These are phyloP conservation scores for Taiozyma sp. DNA, from an alignment of 1,139 yeast species.

Conservation along the genomic window DNA sequence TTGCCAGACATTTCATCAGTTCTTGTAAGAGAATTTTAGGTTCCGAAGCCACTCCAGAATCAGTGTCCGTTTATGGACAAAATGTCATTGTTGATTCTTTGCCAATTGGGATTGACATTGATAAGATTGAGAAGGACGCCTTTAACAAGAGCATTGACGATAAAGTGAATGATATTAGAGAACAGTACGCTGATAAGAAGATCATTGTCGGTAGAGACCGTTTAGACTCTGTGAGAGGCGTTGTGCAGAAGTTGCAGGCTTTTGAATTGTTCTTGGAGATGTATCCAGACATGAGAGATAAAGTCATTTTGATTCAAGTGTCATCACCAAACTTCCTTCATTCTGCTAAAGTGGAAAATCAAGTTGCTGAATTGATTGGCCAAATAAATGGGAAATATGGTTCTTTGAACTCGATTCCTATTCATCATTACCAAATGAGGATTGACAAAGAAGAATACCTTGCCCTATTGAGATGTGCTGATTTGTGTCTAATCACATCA, in stretches of 20 bases:
- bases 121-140: constrained; percentile 53
- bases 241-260: constrained; percentile 74
- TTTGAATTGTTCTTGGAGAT: constrained; percentile 76
- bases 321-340: constrained; percentile 51
- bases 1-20: constrained; percentile 85
- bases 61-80: constrained; percentile 72
- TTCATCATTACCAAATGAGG: constrained; percentile 87
- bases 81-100: constrained; percentile 66
- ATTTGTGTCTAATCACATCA: constrained; percentile 81
- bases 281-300: constrained; percentile 89
- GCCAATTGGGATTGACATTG: constrained; percentile 84
- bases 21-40: constrained; percentile 84
- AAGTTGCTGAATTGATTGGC: constrained; percentile 72
- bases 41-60: constrained; percentile 48
- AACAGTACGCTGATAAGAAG: constrained; percentile 67
- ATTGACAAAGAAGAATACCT: constrained; percentile 85
- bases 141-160: constrained; percentile 38
- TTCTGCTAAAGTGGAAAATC: constrained; percentile 59
- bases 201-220: constrained; percentile 82
- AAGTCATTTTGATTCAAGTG: constrained; percentile 87
- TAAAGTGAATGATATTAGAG: constrained; percentile 48
- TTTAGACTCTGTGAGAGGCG: constrained; percentile 76
- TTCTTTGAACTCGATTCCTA: constrained; percentile 70
- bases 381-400: constrained; percentile 84
- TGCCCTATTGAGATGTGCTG: constrained; percentile 85